Evolutionary conservation across 768 basidiomycete species (phyloP).

Genomic region (Hirschioporus abietinus): DNA sequence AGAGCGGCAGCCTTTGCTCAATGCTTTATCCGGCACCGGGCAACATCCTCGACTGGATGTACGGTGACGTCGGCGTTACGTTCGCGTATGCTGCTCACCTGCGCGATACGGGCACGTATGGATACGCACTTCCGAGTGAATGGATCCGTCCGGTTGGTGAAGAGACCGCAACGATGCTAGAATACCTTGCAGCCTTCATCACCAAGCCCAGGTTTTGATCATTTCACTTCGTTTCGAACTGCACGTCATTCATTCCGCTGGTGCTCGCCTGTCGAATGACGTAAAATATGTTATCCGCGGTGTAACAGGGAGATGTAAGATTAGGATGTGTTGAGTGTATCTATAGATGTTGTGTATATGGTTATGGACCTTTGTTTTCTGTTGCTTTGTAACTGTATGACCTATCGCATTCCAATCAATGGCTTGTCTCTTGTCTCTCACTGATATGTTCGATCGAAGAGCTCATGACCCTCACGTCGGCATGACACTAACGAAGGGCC

Average conservation of each 20-base stretch:
- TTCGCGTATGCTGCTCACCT: slow-evolving; percentile 62
- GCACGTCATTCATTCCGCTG: background rate
- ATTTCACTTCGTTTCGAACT: background rate
- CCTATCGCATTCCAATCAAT: background rate
- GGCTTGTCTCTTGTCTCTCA: background rate
- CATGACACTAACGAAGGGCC: too few species aligned
- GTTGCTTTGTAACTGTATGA: background rate
- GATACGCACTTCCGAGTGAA: slow-evolving; percentile 64
- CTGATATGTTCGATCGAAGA: too few species aligned
- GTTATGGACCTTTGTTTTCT: slow-evolving; percentile 1
- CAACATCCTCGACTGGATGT: slow-evolving; percentile 65
- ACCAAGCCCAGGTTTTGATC: slow-evolving; percentile 14
- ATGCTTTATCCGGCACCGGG: slow-evolving; percentile 52
- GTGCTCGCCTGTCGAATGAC: background rate
- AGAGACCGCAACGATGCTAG: slow-evolving; percentile 62
- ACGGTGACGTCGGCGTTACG: slow-evolving; percentile 48
- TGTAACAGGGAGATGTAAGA: background rate
- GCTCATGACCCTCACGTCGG: too few species aligned
- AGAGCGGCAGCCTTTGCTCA: slow-evolving; percentile 43
- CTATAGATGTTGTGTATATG: slow-evolving; percentile 5
- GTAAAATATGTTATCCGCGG: background rate
- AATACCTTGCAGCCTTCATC: slow-evolving; percentile 67
- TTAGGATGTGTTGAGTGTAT: background rate
- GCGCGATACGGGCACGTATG: slow-evolving; percentile 74
- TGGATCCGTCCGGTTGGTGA: slow-evolving; percentile 79